Conservation (phyloP, 345 rosid genomes). For the Eutrema japonicum region DNA sequence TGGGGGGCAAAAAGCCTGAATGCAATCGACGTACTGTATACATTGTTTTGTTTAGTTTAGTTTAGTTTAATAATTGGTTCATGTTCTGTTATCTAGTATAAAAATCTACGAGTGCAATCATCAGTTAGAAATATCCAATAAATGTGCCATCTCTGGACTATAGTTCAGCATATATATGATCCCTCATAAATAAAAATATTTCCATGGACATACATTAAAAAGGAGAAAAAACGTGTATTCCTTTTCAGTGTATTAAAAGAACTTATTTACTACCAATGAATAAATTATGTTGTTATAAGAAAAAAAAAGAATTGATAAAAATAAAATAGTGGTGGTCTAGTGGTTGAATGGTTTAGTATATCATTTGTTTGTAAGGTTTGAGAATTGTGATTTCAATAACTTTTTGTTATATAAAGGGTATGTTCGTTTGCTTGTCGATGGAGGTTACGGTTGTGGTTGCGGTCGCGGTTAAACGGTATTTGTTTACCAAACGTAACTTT, state of each 20-base stretch:
- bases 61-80: not conserved
- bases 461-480: too few relatives aligned
- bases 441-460: too few relatives aligned
- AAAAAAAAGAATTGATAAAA: not conserved
- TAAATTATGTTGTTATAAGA: not conserved
- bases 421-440: too few relatives aligned
- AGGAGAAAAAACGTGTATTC: not conserved
- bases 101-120: slow-evolving; percentile 4
- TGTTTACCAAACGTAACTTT: too few relatives aligned
- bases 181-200: not conserved
- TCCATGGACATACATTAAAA: not conserved
- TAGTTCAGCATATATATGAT: not conserved
- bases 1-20: slow-evolving; percentile 1
- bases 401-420: too few relatives aligned
- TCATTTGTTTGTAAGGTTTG: too few relatives aligned
- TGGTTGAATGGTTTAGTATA: too few relatives aligned
- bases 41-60: too few relatives aligned
- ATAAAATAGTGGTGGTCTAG: too few relatives aligned
- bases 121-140: slow-evolving; percentile 6
- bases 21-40: too few relatives aligned
- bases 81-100: slow-evolving; percentile 2
- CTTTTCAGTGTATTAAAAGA: not conserved
- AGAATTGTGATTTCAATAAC: too few relatives aligned
- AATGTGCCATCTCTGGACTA: slow-evolving; percentile 7
- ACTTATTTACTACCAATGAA: not conserved